Evolutionary conservation across 2,329 filamentous ascomycete genomes (phyloP), one percentile per base, ranked within the genome.

Genomic region (Dactylella cylindrospora): DNA sequence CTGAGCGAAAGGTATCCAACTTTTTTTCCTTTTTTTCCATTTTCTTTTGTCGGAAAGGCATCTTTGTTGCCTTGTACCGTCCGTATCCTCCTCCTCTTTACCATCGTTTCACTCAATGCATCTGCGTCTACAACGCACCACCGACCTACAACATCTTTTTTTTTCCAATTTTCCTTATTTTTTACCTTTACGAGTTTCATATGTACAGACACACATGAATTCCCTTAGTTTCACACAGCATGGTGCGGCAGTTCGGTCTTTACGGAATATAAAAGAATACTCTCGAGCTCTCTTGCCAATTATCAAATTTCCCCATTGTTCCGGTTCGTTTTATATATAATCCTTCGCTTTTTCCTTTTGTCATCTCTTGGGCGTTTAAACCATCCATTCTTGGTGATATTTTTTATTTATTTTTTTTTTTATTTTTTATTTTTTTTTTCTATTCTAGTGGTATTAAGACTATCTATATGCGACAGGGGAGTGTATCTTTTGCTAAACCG

Each of bases 121-220:
- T 43, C 32, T 44, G 40, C 40, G 32, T 44, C 32, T 44, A 32
- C 17, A 44, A 19, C 28, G 26, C n/a, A n/a, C n/a, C n/a, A n/a
- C n/a, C n/a, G n/a, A n/a, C n/a, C n/a, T n/a, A n/a, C n/a, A 44
- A 44, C 29, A 44, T 31, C 28, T 32, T 32, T 31, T 44, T 29
- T 26, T 26, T 26, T 13, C 6, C 19, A 9, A 13, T 0, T 45
- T 45, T 32, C 17, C 19, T 17, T 25, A 25, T 15, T 22, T 32
- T 31, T 10, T n/a, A 9, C 15, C n/a, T 23, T 45, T 12, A 12
- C 10, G 26, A 35, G 28, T 7, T 15, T 45, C 26, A 13, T 45
- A 33, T n/a, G n/a, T n/a, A n/a, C n/a, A n/a, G n/a, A n/a, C n/a
- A n/a, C n/a, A n/a, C n/a, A n/a, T n/a, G n/a, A n/a, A n/a, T n/a